phyloP scores from a whole-genome alignment of 306 rosid genomes.

The Lathyrus aphaca region DNA sequence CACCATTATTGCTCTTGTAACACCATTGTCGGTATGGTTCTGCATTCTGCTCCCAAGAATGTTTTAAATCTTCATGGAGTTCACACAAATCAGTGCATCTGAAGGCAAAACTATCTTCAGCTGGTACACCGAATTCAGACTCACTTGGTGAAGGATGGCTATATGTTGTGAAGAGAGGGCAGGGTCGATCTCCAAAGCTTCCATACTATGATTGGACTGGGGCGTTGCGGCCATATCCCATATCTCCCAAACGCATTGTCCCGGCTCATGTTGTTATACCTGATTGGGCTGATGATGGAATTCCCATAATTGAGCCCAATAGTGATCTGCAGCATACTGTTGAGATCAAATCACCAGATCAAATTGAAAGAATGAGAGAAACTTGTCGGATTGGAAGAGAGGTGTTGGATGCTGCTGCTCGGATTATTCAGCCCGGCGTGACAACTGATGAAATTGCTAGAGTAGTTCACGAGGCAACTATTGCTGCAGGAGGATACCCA shows the following conservation, averaged over 20 bases:
- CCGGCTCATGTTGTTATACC: slow-evolving; percentile 76
- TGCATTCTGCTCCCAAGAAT: slow-evolving; percentile 96
- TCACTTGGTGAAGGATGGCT: slow-evolving; percentile 67
- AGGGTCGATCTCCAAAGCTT: slow-evolving; percentile 72
- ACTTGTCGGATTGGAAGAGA: slow-evolving; percentile 78
- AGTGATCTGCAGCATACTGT: slow-evolving; percentile 78
- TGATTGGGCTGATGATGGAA: slow-evolving; percentile 92
- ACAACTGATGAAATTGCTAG: slow-evolving; percentile 93
- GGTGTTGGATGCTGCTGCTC: slow-evolving; percentile 93
- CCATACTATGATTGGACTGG: slow-evolving; percentile 97
- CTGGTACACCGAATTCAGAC: slow-evolving; percentile 52
- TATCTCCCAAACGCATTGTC: slow-evolving; percentile 60
- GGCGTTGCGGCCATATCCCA: slow-evolving; percentile 79
- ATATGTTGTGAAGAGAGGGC: slow-evolving; percentile 84
- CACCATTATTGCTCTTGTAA: too few relatives aligned
- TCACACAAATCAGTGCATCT: slow-evolving; percentile 82
- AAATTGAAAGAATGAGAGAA: slow-evolving; percentile 85
- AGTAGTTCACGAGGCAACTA: slow-evolving; percentile 91
- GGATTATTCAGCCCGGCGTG: slow-evolving; percentile 79
- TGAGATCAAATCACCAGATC: slow-evolving; percentile 83
- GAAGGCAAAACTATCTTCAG: slow-evolving; percentile 58
- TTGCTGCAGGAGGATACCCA: slow-evolving; percentile 98
- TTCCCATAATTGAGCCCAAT: slow-evolving; percentile 78
- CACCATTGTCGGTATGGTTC: too few relatives aligned
- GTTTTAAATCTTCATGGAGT: slow-evolving; percentile 96